Evolutionary conservation across 2,329 filamentous ascomycete genomes (phyloP), one percentile per base, ranked within the genome.

Genomic region (Trichophyton simii): DNA sequence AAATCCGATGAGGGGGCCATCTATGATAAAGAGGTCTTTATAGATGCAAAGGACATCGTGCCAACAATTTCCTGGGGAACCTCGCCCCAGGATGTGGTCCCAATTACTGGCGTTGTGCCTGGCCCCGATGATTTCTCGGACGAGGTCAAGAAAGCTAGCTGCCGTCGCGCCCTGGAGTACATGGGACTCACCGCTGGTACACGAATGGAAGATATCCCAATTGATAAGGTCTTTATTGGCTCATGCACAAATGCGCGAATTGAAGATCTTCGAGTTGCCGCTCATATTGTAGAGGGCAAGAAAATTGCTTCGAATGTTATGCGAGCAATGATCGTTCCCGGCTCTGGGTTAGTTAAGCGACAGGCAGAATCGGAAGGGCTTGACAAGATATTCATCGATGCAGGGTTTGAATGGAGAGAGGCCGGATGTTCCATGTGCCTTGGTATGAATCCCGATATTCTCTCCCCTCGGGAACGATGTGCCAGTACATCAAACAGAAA

Each of bases 391-490:
- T 97, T 99, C 76, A 71, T 78, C 7, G 89, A 95, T 64, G 91
- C 94, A 57, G 94, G 94, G 6, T 97, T 97, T 67, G 92, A 97
- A 74, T 97, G 92, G 92, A 85, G 94, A 72, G 94, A 99, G 78
- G 94, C 94, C 67, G 94, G 94, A 58, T 99, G 94, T 83, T 95
- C 89, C 65, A 99, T 99, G 94, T 97, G 94, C 73, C 82, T 99
- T 61, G 94, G 94, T 73, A 99, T 99, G 92, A 99, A 99, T 80
- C 92, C 94, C 0, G 94, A 99, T 73, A 97, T 99, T 65, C 83
- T 97, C 55, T 85, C 91, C 1, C 91, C 94, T 60, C 83, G 87
- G 73, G 94, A 99, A 78, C 87, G 94, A 70, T 97, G 94, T 73
- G 94, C 94, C 48, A 92, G 87, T 72, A 97, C 94, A 58, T 95